These are phyloP conservation scores for Scolecobasidium constrictum DNA, from an alignment of 2,329 filamentous ascomycete genomes.

Conservation along the genomic window DNA sequence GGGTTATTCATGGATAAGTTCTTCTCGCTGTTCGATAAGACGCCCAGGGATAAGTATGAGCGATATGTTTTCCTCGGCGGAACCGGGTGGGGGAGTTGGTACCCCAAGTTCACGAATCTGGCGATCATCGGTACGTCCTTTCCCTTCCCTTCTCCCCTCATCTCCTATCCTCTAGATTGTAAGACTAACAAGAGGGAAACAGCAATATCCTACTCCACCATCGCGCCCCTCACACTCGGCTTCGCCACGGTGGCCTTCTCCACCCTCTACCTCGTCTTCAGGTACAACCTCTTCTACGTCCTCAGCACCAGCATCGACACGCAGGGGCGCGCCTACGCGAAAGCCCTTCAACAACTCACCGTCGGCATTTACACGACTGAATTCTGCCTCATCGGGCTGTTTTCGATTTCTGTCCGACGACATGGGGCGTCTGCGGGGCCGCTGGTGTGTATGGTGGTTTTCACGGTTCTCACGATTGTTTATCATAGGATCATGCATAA, in stretches of 20 bases:
- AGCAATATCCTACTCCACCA: constrained; percentile 12
- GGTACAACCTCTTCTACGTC: constrained; percentile 11
- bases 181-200: too few species aligned
- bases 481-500: constrained; percentile 22
- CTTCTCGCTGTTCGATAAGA: constrained; percentile 64
- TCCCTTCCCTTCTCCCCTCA: neutral
- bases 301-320: constrained; percentile 10
- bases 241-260: constrained; percentile 10
- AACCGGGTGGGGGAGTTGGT: constrained; percentile 28
- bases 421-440: constrained; percentile 19
- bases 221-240: constrained; percentile 12
- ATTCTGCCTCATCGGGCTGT: constrained; percentile 11
- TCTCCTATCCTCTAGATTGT: neutral
- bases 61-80: constrained; percentile 21
- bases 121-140: constrained; percentile 31
- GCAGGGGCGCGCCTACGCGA: constrained; percentile 9
- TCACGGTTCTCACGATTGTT: constrained; percentile 27
- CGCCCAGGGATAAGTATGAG: constrained; percentile 42
- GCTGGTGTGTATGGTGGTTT: constrained; percentile 28
- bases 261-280: constrained; percentile 9
- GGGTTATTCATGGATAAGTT: constrained; percentile 66
- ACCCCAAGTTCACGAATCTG: constrained; percentile 29
- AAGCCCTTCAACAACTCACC: constrained; percentile 10
- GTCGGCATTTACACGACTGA: constrained; percentile 10
- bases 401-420: constrained; percentile 15